Conservation (phyloP, 371 early-diverging fungal species). For the Haplosporangium sp. region DNA sequence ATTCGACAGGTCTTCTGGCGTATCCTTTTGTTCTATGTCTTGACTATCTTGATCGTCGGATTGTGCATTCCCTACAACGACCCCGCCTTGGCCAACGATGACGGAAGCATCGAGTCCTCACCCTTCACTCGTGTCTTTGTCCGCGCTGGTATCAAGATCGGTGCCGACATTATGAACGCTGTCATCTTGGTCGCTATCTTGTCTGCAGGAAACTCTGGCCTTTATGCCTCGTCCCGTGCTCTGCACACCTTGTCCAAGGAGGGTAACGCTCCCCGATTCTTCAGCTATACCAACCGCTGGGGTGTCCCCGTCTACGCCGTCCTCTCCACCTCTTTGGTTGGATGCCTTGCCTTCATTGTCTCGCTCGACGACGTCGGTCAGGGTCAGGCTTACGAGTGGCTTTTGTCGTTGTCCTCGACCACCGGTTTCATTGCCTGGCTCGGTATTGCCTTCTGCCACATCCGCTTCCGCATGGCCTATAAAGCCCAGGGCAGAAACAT, state of each 20-base stretch:
- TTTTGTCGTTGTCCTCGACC: slow-evolving; percentile 73
- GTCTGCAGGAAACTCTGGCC: slow-evolving; percentile 82
- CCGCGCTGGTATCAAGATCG: slow-evolving; percentile 70
- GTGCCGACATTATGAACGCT: slow-evolving; percentile 83
- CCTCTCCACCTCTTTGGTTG: slow-evolving; percentile 57
- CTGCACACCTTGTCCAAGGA: slow-evolving; percentile 74
- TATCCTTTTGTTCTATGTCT: slow-evolving; percentile 77
- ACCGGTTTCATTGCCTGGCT: slow-evolving; percentile 84
- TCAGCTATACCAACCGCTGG: slow-evolving; percentile 55
- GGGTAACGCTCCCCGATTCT: slow-evolving; percentile 68
- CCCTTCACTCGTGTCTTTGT: slow-evolving; percentile 80
- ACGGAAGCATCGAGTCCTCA: slow-evolving; percentile 60
- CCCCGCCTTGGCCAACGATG: slow-evolving; percentile 58
- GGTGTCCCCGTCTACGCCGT: slow-evolving; percentile 65
- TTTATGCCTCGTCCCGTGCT: slow-evolving; percentile 80
- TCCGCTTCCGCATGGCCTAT: slow-evolving; percentile 82
- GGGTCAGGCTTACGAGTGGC: slow-evolving; percentile 60
- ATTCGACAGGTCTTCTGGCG: slow-evolving; percentile 79
- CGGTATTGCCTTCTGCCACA: slow-evolving; percentile 76
- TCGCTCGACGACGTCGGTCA: slow-evolving; percentile 44
- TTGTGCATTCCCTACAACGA: slow-evolving; percentile 74
- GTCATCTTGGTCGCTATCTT: slow-evolving; percentile 75
- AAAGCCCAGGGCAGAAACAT: slow-evolving; percentile 72
- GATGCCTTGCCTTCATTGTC: slow-evolving; percentile 61
- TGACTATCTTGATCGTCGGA: slow-evolving; percentile 77